Evolutionary conservation across 495 filamentous ascomycete species (phyloP), one percentile per base, ranked within the genome.

Genomic region (Talaromyces nanjingensis): DNA sequence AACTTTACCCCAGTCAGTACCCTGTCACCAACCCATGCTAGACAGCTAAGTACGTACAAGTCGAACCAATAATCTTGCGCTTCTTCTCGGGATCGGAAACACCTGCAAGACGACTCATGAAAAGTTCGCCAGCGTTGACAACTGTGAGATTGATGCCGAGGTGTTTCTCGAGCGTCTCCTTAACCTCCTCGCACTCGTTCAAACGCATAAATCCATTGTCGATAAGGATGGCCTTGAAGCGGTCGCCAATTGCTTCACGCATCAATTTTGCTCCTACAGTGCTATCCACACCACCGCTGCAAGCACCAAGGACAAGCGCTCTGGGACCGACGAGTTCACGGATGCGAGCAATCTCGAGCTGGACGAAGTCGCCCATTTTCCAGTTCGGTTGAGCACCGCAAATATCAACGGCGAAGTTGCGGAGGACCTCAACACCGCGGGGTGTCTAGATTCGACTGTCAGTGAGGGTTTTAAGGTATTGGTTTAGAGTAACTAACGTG

Each of bases 101-200:
- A 27, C 91, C 93, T 73, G 87, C 87, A 8, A 98, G 81, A 16
- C 85, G 78, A 8, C 72, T 75, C 22, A 97, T 74, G 79, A 98
- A 98, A 16, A 79, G 77, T 66, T 93, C 79, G 18, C 84, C 79
- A 11, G 87, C 93, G 69, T 98, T 90, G 5, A 94, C 84, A 53
- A 98, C 89, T 0, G 91, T 96, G 14, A 98, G 79, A 72, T 96
- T 91, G 70, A 98, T 96, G 14, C 91, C 91, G 1, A 98, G 81
- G 47, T 92, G 84, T 70, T 92, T 70, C 0, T 80, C 80, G 18
- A 98, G 81, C 0, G 84, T 89, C 73, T 92, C 77, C 68, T 96
- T 83, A 42, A 97, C 94, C 66, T 83, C 77, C 66, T 87, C 77
- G 66, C 88, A 92, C 76, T 98, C 94, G 67, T 96, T 86, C 42